Evolutionary conservation across 202 grass and related monocot genomes (phyloP).

Genomic region (Cymbopogon flexuosus): DNA sequence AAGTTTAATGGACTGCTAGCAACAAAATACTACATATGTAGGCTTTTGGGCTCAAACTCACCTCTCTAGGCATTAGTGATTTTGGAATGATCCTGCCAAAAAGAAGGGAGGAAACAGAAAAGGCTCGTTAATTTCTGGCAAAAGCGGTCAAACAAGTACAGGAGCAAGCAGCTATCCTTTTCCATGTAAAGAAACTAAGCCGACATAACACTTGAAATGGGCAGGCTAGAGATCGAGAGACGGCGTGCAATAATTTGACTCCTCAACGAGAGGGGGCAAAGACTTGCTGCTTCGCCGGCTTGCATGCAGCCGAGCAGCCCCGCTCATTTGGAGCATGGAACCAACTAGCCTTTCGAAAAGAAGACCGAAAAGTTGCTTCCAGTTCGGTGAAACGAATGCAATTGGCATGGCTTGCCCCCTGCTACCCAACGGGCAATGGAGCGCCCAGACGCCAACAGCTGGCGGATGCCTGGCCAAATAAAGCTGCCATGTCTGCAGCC

Average conservation of each 20-base stretch:
- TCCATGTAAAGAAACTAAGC: conserved; percentile 20
- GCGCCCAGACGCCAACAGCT: conserved; percentile 19
- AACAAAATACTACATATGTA: not conserved
- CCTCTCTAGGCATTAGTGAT: conserved; percentile 90
- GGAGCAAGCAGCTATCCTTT: conserved; percentile 20
- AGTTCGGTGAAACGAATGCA: conserved; percentile 50
- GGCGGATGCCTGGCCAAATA: conserved; percentile 30
- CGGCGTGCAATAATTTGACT: conserved; percentile 7
- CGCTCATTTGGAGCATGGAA: conserved; percentile 31
- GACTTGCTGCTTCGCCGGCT: not conserved
- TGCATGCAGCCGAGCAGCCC: conserved; percentile 4
- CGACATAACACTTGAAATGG: not conserved
- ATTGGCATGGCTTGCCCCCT: conserved; percentile 21
- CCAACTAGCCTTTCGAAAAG: conserved; percentile 47
- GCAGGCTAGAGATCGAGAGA: not conserved
- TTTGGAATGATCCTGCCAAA: conserved; percentile 82
- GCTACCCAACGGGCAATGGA: conserved; percentile 39
- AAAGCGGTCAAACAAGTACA: conserved; percentile 43
- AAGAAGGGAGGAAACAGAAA: conserved; percentile 10
- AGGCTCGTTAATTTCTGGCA: conserved; percentile 24
- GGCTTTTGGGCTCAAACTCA: conserved; percentile 37
- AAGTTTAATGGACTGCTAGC: not conserved
- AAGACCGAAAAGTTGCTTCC: conserved; percentile 43
- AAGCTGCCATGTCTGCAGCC: conserved; percentile 23
- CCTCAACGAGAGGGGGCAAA: not conserved